These are phyloP conservation scores for Daldinia childiae DNA, from an alignment of 495 filamentous ascomycete genomes.

Conservation along the genomic window DNA sequence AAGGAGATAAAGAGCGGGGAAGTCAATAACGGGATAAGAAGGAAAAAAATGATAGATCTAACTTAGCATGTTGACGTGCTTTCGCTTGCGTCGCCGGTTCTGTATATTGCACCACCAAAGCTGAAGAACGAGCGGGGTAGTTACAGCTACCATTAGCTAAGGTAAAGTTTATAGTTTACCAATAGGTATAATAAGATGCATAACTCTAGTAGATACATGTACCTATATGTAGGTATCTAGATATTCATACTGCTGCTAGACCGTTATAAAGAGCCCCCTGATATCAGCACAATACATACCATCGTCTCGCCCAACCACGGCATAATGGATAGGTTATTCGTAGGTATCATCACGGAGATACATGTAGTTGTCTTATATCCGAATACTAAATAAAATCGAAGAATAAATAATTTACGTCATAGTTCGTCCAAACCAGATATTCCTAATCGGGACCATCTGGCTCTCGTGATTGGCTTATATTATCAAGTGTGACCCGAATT, in stretches of 20 bases:
- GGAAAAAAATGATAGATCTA: neutral
- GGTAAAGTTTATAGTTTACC: neutral
- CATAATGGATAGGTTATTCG: no score
- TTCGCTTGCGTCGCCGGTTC: neutral
- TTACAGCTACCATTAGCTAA: neutral
- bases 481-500: neutral
- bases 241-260: no score
- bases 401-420: constrained; percentile 4
- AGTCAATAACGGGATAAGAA: neutral
- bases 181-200: no score
- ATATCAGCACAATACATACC: neutral
- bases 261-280: neutral
- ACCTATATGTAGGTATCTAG: neutral
- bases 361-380: neutral
- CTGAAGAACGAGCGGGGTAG: neutral
- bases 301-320: neutral
- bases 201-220: no score
- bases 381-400: no score
- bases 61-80: constrained; percentile 26
- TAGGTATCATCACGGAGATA: neutral
- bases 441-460: constrained; percentile 20
- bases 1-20: constrained; percentile 26
- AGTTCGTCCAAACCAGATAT: neutral
- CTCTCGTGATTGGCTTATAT: constrained; percentile 19
- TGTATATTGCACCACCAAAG: neutral